Evolutionary conservation across 2,329 filamentous ascomycete species (phyloP), one percentile per base, ranked within the genome.

Genomic region (Teratosphaeria pseudoeucalypti): DNA sequence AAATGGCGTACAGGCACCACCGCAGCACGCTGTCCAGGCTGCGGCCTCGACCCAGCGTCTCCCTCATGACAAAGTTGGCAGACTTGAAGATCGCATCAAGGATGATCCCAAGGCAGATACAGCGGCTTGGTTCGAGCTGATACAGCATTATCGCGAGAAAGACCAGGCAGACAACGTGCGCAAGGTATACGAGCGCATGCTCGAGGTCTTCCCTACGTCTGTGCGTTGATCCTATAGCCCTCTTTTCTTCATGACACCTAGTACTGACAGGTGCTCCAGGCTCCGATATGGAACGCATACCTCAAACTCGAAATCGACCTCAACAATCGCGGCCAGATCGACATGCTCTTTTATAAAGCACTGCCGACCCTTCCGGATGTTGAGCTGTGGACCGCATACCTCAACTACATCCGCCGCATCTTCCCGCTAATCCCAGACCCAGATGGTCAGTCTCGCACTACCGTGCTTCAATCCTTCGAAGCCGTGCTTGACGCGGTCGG

Each of bases 41-140:
- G 37, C 62, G 16, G 59, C 61, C 12, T 61, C 61, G 4, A 58
- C 64, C 70, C 78, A 81, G 66, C 82, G 85, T 63, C 76, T 87
- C 63, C 84, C 87, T 59, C 83, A 87, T 75, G 88, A 95, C 75
- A 83, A 83, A 64, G 81, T 92, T 67, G 85, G 87, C 60, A 83
- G 92, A 61, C 81, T 97, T 70, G 92, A 99, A 78, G 89, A 94
- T 73, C 86, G 92, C 70, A 88, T 97, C 73, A 87, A 88, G 72
- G 89, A 96, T 70, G 94, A 99, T 71, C 89, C 92, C 16, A 88
- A 90, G 68, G 94, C 92, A 70, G 92, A 96, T 68, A 84, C 94
- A 74, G 89, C 94, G 72, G 90, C 92, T 34, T 99, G 94, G 94
- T 78, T 95, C 68, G 83, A 84, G 65, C 81, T 99, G 71, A 92